Conservation (phyloP, 257 asterid genomes). For the Cruciata laevipes region DNA sequence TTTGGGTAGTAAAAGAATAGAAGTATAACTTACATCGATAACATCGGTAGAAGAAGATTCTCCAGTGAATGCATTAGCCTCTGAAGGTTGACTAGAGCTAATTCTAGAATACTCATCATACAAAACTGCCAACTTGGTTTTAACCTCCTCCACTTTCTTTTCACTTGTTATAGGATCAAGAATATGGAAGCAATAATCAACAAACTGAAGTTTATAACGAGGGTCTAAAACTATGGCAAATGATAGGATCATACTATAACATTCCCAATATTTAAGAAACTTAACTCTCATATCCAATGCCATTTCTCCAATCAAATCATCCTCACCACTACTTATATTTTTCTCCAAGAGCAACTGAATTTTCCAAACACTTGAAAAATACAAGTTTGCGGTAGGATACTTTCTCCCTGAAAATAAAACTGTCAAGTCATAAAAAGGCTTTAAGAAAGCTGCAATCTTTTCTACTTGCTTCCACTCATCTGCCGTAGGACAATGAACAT, state of each 20-base stretch:
- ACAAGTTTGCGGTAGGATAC: neutral
- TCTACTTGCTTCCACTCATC: neutral
- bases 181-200: neutral
- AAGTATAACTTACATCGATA: neutral
- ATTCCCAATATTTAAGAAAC: neutral
- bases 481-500: neutral
- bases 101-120: neutral
- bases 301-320: neutral
- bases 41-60: neutral
- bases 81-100: neutral
- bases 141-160: neutral
- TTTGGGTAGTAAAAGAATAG: too few species aligned
- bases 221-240: neutral
- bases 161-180: neutral
- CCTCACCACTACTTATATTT: neutral
- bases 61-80: neutral
- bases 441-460: neutral
- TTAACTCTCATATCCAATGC: neutral
- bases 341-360: neutral
- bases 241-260: neutral
- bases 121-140: neutral
- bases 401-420: neutral
- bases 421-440: neutral
- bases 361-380: neutral
- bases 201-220: neutral